These are phyloP conservation scores for Globisporangium yorkense DNA, from an alignment of 352 stramenopile species.

Conservation along the genomic window DNA sequence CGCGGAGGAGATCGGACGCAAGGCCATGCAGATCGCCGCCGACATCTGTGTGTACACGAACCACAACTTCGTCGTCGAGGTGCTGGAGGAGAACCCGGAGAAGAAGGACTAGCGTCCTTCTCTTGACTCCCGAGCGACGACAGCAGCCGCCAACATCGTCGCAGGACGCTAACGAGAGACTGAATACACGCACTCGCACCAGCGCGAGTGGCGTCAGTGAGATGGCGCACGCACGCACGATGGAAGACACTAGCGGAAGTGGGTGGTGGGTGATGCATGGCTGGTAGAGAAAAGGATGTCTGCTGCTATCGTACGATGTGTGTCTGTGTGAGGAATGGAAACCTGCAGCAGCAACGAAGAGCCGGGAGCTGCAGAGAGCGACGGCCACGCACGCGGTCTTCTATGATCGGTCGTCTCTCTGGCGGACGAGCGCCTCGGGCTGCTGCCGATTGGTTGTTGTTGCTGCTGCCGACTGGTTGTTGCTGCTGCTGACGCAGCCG, in stretches of 20 bases:
- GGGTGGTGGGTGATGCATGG: too few species aligned
- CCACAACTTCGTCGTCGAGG: constrained; percentile 94
- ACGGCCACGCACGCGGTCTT: neutral
- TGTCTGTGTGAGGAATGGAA: neutral
- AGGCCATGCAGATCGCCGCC: constrained; percentile 94
- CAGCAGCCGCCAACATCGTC: neutral
- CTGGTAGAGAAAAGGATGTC: constrained; percentile 1
- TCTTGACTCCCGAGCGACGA: neutral
- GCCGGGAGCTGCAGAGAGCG: neutral
- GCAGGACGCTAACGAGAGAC: neutral
- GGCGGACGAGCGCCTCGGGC: neutral
- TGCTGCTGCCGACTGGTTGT: neutral
- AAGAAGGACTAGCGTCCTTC: constrained; percentile 27
- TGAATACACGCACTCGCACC: too few species aligned
- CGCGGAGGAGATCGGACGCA: constrained; percentile 92
- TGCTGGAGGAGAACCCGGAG: constrained; percentile 63
- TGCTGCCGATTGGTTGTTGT: neutral
- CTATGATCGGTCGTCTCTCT: neutral
- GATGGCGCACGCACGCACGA: too few species aligned
- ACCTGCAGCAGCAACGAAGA: neutral
- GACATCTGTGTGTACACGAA: constrained; percentile 99
- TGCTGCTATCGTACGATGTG: constrained; percentile 10
- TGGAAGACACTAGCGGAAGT: too few species aligned
- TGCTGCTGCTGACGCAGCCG: neutral
- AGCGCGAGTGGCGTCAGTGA: too few species aligned